Base-by-base conservation (phyloP, 202 grass and related monocot species). In the Zoysia matrella region DNA sequence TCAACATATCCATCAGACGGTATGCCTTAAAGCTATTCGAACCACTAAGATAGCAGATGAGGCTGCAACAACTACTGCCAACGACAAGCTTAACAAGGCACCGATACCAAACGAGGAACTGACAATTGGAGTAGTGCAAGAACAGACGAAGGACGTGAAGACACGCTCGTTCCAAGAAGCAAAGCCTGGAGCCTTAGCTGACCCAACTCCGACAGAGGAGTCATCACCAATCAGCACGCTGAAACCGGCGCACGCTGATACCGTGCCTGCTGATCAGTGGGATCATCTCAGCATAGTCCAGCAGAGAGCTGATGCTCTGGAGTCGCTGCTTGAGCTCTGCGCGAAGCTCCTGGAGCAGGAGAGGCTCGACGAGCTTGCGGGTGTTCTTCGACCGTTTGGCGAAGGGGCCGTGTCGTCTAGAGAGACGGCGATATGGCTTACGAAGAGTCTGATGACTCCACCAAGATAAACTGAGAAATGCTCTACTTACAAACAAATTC, bases 321-420 rank as follows among this genome's bases (percentile, higher is more conserved):
- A 97, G 65, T 97, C 93, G n/a, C 90, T 97, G 8, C 90, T 97
- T 1, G 93, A 97, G 82, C 84, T 97, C 2, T 97, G 86, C 3
- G 90, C 93, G 1, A 92, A 93, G 86, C 84, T 97, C 10, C 79
- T 97, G 54, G 81, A 93, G 76, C 86, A 97, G 57, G 93, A 93
- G 84, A 93, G 86, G 78, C 84, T 93, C 11, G 93, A 97, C 3
- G 93, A 97, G 71, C 84, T 97, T n/a, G 90, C 88, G 0, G 93
- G 88, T 7, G 82, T 97, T 80, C 87, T 97, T n/a, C 22, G 22
- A 30, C 22, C 22, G 22, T 30, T 30, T 30, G 22, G 22, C 22
- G 22, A 30, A 30, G 22, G 22, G 22, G 22, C 22, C 22, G 22
- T 30, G 22, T 30, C 22, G 22, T 30, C 22, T 30, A 30, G 22